A percentile compares a stretch with the other conserved stretches of the same genome.
Evolutionary conservation across 202 grass and related monocot genomes (phyloP).

Genomic region (Zoysia matrella): DNA sequence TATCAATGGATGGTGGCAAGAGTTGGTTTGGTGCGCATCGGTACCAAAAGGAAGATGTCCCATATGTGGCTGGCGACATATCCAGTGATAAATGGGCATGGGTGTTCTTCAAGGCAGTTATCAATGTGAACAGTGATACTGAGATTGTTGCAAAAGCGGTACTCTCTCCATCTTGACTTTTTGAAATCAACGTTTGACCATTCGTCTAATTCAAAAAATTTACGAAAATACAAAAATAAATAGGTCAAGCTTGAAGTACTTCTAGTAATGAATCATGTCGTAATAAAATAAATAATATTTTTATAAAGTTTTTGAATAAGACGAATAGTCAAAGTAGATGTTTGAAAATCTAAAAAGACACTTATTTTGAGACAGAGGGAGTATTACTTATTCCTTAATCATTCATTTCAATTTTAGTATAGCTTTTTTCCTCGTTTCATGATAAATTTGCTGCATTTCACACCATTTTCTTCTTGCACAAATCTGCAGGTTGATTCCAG

Average conservation of each 20-base stretch:
- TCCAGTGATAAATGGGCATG: conserved; percentile 76
- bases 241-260: too few relatives aligned
- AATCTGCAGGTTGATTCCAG: conserved; percentile 62
- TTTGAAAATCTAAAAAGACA: too few relatives aligned
- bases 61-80: conserved; percentile 61
- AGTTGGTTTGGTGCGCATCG: conserved; percentile 63
- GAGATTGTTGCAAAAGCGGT: conserved; percentile 74
- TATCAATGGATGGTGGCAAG: conserved; percentile 66
- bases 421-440: neutral
- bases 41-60: conserved; percentile 50
- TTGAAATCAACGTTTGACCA: too few relatives aligned
- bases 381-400: neutral
- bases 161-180: neutral
- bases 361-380: too few relatives aligned
- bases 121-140: conserved; percentile 47
- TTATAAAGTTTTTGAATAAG: too few relatives aligned
- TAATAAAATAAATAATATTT: too few relatives aligned
- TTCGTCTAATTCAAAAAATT: too few relatives aligned
- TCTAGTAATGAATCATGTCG: too few relatives aligned
- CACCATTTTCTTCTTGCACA: neutral
- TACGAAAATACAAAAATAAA: too few relatives aligned
- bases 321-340: too few relatives aligned
- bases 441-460: neutral
- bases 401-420: neutral
- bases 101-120: conserved; percentile 65